These are phyloP conservation scores for Aspergillus olivimuriae DNA, from an alignment of 495 filamentous ascomycete genomes.

Conservation along the genomic window DNA sequence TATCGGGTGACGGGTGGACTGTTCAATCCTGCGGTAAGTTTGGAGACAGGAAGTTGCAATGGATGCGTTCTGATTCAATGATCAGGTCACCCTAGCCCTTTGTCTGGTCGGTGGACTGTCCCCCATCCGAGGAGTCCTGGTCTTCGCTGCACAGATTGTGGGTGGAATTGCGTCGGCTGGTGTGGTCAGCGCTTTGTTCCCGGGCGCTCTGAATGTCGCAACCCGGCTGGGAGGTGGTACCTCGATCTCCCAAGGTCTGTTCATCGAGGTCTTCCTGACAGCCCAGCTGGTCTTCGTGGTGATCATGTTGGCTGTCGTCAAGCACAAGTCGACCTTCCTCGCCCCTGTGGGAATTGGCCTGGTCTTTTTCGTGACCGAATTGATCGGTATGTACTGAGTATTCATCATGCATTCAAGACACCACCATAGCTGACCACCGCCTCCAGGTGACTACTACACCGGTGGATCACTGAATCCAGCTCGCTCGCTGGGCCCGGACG, in stretches of 20 bases:
- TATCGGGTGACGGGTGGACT: slow-evolving; percentile 73
- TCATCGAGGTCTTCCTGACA: slow-evolving; percentile 80
- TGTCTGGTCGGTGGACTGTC: slow-evolving; percentile 51
- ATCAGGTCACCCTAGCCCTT: slow-evolving; percentile 52
- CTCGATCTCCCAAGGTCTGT: slow-evolving; percentile 57
- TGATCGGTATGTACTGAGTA: slow-evolving; percentile 55
- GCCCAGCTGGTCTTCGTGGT: slow-evolving; percentile 70
- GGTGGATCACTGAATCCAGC: slow-evolving; percentile 70
- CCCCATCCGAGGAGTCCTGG: slow-evolving; percentile 39
- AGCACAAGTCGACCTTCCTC: slow-evolving; percentile 71
- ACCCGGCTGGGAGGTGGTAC: slow-evolving; percentile 54
- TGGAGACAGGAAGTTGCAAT: background rate
- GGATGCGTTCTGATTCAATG: background rate
- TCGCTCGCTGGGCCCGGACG: slow-evolving; percentile 63
- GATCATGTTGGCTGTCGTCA: slow-evolving; percentile 79
- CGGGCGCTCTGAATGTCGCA: slow-evolving; percentile 52
- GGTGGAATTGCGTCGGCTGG: slow-evolving; percentile 55
- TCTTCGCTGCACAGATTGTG: slow-evolving; percentile 50
- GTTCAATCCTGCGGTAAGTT: slow-evolving; percentile 78
- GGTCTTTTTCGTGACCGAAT: slow-evolving; percentile 61
- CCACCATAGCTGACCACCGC: too few species aligned
- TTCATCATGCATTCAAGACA: too few species aligned
- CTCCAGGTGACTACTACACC: slow-evolving; percentile 59
- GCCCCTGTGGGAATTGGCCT: slow-evolving; percentile 75
- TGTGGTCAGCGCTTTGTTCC: slow-evolving; percentile 56